Evolutionary conservation across 148 eudicot genomes (phyloP).

Genomic region (Fagopyrum tataricum): DNA sequence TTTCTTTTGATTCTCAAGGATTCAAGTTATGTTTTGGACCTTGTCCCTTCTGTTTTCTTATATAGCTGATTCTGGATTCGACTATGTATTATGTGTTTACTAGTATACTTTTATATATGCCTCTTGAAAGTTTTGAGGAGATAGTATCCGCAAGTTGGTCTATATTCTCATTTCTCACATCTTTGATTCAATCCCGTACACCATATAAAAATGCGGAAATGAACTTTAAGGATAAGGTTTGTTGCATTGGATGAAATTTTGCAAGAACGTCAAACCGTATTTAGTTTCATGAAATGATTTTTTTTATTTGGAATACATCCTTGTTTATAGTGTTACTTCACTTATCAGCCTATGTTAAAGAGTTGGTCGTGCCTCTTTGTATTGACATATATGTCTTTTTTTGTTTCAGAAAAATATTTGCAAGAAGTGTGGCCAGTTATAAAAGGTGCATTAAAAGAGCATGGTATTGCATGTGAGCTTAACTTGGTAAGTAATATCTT

Average conservation of each 20-base stretch:
- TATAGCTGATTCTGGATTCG: not conserved
- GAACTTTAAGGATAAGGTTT: not conserved
- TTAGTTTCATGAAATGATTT: not conserved
- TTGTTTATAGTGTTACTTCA: not conserved
- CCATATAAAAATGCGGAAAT: not conserved
- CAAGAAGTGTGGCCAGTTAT: slow-evolving; percentile 77
- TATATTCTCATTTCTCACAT: not conserved
- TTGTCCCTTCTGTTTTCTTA: not conserved
- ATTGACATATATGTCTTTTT: not conserved
- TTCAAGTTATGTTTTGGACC: not conserved
- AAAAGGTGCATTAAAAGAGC: slow-evolving; percentile 52
- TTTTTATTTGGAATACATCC: not conserved
- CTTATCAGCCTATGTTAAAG: not conserved
- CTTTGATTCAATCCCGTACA: not conserved
- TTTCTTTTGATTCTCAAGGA: not conserved
- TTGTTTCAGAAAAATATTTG: slow-evolving; percentile 52
- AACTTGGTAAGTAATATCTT: slow-evolving; percentile 43
- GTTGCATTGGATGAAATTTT: not conserved
- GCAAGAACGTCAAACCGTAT: not conserved
- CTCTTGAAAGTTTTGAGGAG: not conserved
- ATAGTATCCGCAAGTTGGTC: not conserved
- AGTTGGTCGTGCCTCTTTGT: not conserved
- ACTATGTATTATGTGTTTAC: not conserved
- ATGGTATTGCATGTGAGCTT: slow-evolving; percentile 57
- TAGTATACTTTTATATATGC: not conserved